Percentiles rank a stretch among this genome's conserved stretches.
Conservation (phyloP, 1,284 basidiomycete species). For the Megacollybia platyphylla region DNA sequence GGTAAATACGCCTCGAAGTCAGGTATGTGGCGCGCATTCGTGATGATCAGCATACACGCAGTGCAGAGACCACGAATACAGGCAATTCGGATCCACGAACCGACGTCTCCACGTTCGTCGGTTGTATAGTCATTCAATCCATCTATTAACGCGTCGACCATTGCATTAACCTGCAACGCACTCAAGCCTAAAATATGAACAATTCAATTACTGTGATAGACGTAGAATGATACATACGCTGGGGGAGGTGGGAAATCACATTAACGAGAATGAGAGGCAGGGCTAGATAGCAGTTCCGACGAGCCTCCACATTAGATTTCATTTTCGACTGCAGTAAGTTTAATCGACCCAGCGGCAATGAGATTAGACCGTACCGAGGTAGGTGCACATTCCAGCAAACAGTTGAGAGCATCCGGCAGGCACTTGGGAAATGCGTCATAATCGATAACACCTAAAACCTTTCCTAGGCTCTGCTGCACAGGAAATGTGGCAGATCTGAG, state of each 20-base stretch:
- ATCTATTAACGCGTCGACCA: conserved; percentile 40
- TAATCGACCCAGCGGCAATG: conserved; percentile 11
- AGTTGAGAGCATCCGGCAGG: conserved; percentile 38
- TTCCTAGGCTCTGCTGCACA: conserved; percentile 69
- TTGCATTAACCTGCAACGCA: conserved; percentile 23
- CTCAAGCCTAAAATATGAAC: conserved; percentile 28
- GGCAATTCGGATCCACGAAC: conserved; percentile 88
- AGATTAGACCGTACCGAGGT: conserved; percentile 29
- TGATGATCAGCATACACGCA: conserved; percentile 33
- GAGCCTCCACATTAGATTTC: conserved; percentile 47
- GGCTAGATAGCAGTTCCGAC: conserved; percentile 60
- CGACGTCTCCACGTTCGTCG: conserved; percentile 94
- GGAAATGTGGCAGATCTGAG: conserved; percentile 40
- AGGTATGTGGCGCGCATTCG: conserved; percentile 23
- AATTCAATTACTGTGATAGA: conserved; percentile 2
- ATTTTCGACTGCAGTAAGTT: conserved; percentile 23
- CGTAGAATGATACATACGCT: conserved; percentile 25
- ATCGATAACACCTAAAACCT: conserved; percentile 62
- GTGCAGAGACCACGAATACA: conserved; percentile 52
- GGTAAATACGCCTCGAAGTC: conserved; percentile 47
- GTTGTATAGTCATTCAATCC: conserved; percentile 85
- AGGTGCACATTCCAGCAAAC: conserved; percentile 48
- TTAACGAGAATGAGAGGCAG: conserved; percentile 45
- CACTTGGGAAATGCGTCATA: conserved; percentile 46
- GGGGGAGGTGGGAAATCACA: conserved; percentile 26